phyloP scores from a whole-genome alignment of 768 basidiomycete genomes.

The Rhodosporidiobolus odoratus region DNA sequence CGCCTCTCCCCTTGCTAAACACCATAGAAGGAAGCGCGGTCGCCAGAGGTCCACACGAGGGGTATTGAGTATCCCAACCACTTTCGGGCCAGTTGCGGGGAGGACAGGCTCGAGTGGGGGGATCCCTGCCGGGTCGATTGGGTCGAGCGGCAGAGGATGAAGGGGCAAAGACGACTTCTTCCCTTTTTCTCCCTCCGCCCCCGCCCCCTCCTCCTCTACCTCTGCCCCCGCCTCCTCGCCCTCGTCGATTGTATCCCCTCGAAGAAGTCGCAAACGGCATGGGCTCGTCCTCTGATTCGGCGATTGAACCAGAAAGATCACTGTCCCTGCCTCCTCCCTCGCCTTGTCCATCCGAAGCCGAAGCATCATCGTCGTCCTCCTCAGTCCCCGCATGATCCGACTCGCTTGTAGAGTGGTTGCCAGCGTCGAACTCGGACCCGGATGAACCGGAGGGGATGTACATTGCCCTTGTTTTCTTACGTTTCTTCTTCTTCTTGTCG shows the following conservation, averaged over 20 bases:
- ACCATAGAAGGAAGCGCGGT: neutral
- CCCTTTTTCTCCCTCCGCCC: neutral
- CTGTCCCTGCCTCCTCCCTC: neutral
- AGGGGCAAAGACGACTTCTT: neutral
- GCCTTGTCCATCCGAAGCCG: neutral
- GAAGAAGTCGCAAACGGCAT: neutral
- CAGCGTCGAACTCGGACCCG: conserved; percentile 7
- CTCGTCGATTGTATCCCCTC: neutral
- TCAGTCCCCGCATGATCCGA: neutral
- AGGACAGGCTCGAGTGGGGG: neutral
- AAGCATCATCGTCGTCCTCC: neutral
- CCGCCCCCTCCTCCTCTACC: neutral
- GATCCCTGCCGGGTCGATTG: neutral
- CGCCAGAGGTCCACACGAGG: neutral
- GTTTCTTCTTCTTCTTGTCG: neutral
- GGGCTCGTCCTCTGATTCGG: neutral
- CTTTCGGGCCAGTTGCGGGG: neutral
- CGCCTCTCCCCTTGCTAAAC: neutral
- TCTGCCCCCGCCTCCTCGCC: neutral
- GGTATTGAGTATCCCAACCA: neutral
- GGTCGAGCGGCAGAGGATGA: neutral
- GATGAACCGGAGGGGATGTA: conserved; percentile 11
- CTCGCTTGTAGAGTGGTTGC: neutral
- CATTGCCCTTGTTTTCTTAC: neutral
- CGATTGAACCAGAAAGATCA: too few relatives aligned